Conservation (phyloP, 1,284 basidiomycete genomes). For the Volvariella volvacea region DNA sequence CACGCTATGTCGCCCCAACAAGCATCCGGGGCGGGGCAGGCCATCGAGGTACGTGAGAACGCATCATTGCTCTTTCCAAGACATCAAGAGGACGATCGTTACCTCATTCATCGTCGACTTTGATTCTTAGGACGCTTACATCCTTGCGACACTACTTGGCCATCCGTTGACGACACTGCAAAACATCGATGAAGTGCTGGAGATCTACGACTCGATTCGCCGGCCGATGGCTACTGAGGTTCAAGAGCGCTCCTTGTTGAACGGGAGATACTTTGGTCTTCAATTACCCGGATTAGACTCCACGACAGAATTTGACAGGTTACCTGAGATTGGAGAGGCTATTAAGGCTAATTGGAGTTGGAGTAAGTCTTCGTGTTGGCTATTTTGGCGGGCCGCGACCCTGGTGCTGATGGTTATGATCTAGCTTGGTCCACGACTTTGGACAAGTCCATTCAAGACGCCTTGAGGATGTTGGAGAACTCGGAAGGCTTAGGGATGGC, state of each 20-base stretch:
- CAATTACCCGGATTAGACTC: constrained; percentile 15
- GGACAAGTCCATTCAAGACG: background rate
- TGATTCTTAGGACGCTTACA: constrained; percentile 22
- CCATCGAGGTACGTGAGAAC: constrained; percentile 41
- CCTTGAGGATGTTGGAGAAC: background rate
- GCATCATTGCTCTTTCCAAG: background rate
- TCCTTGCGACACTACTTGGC: constrained; percentile 26
- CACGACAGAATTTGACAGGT: constrained; percentile 13
- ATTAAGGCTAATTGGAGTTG: constrained; percentile 25
- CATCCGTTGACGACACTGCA: constrained; percentile 17
- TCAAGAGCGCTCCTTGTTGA: constrained; percentile 18
- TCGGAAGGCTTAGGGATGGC: too few relatives aligned
- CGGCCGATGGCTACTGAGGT: constrained; percentile 25
- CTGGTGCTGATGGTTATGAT: background rate
- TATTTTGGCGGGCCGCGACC: too few relatives aligned
- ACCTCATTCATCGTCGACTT: constrained; percentile 8
- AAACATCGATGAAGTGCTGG: constrained; percentile 20
- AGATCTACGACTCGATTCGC: constrained; percentile 29
- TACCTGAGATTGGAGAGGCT: constrained; percentile 18
- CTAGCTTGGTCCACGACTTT: background rate
- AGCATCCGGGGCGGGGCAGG: constrained; percentile 48
- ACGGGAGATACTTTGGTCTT: constrained; percentile 19
- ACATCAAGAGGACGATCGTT: constrained; percentile 33
- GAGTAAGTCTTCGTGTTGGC: too few relatives aligned
- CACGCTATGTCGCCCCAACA: constrained; percentile 46